Evolutionary conservation across 2,329 filamentous ascomycete genomes (phyloP).

Genomic region (Sclerotinia borealis): DNA sequence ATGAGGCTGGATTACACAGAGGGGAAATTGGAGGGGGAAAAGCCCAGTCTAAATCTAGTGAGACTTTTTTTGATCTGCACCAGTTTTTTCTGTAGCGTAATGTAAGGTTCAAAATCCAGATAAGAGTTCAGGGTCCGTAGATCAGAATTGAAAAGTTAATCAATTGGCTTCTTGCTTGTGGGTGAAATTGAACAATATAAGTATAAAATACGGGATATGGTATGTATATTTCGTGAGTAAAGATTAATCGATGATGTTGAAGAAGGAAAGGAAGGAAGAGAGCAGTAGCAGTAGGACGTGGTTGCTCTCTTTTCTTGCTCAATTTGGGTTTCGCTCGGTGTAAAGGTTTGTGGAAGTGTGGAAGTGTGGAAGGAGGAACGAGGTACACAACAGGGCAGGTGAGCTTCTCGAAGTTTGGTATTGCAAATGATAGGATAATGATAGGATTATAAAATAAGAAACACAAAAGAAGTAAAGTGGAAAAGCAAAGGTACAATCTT

Average conservation of each 20-base stretch:
- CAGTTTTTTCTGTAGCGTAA: neutral
- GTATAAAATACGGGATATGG: neutral
- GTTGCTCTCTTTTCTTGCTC: neutral
- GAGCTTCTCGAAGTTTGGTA: constrained; percentile 12
- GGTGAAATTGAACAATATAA: neutral
- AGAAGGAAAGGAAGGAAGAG: neutral
- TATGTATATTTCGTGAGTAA: neutral
- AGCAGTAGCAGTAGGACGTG: neutral
- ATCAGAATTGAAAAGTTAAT: neutral
- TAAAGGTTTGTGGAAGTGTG: constrained; percentile 7
- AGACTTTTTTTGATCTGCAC: constrained; percentile 3
- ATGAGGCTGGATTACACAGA: constrained; percentile 8
- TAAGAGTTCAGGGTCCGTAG: neutral
- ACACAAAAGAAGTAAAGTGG: neutral
- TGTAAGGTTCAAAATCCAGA: neutral
- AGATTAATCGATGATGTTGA: neutral
- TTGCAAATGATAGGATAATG: constrained; percentile 3
- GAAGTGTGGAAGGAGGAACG: neutral
- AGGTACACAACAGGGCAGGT: constrained; percentile 10
- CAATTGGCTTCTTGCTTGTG: neutral
- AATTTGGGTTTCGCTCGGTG: neutral
- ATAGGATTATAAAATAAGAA: neutral
- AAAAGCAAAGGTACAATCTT: neutral
- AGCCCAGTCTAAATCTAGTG: neutral
- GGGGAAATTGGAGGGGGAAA: neutral